Conservation (phyloP, 345 rosid genomes). For the Salix dunnii region DNA sequence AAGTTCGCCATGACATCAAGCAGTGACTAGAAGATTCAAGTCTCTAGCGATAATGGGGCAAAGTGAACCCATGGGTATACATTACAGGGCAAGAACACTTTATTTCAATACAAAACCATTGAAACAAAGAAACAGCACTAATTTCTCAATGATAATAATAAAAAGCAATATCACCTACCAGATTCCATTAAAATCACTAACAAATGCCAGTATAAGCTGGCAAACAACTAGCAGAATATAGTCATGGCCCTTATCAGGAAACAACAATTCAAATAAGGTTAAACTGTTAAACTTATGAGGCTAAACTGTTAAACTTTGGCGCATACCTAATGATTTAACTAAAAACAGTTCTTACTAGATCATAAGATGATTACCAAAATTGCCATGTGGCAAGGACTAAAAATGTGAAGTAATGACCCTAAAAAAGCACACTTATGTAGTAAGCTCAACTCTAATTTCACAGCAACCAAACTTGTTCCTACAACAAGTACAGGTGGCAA, state of each 20-base stretch:
- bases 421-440: too few species aligned
- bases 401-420: too few species aligned
- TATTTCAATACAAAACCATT: not conserved
- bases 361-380: too few species aligned
- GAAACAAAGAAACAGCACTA: not conserved
- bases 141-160: too few species aligned
- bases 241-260: not conserved
- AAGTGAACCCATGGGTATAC: not conserved
- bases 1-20: too few species aligned
- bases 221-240: not conserved
- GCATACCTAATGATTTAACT: not conserved
- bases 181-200: not conserved
- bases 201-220: not conserved
- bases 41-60: too few species aligned
- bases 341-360: too few species aligned
- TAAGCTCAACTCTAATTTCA: too few species aligned
- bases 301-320: not conserved
- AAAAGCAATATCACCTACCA: not conserved
- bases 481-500: too few species aligned
- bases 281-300: not conserved
- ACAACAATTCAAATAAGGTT: not conserved
- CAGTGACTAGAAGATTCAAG: not conserved
- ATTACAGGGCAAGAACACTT: not conserved
- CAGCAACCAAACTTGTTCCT: too few species aligned
- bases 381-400: too few species aligned